A percentile compares a stretch with the other conserved stretches of the same genome.
Evolutionary conservation across 345 rosid genomes (phyloP).

Genomic region (Eutrema japonicum): DNA sequence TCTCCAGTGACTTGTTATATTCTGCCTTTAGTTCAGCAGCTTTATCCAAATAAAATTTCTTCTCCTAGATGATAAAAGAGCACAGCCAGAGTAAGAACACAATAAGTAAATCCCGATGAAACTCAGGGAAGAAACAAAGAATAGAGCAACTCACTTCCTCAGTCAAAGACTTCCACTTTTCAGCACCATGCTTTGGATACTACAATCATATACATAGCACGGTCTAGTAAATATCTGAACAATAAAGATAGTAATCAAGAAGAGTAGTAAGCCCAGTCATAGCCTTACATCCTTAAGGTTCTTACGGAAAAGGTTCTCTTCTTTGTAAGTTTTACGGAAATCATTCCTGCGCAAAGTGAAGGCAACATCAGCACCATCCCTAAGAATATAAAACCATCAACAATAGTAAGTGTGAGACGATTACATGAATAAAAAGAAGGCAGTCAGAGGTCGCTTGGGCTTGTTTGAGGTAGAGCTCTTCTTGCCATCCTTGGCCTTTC

Average conservation of each 20-base stretch:
- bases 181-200: conserved; percentile 86
- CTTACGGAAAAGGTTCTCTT: conserved; percentile 60
- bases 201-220: conserved; percentile 21
- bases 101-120: neutral
- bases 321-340: conserved; percentile 67
- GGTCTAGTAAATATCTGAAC: neutral
- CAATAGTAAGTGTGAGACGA: neutral
- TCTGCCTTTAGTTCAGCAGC: conserved; percentile 79
- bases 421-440: conserved; percentile 90
- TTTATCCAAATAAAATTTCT: conserved; percentile 66
- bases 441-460: conserved; percentile 81
- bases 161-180: conserved; percentile 75
- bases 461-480: conserved; percentile 53
- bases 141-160: conserved; percentile 62
- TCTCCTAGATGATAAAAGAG: conserved; percentile 54
- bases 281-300: conserved; percentile 63
- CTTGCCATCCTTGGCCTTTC: conserved; percentile 46
- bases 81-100: conserved; percentile 8
- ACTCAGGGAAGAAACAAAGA: neutral
- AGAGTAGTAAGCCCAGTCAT: neutral
- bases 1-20: conserved; percentile 54
- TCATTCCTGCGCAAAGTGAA: conserved; percentile 56
- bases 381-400: neutral
- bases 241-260: neutral
- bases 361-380: conserved; percentile 16